Base-by-base conservation (phyloP, 257 asterid species). In the Nemophila menziesii region DNA sequence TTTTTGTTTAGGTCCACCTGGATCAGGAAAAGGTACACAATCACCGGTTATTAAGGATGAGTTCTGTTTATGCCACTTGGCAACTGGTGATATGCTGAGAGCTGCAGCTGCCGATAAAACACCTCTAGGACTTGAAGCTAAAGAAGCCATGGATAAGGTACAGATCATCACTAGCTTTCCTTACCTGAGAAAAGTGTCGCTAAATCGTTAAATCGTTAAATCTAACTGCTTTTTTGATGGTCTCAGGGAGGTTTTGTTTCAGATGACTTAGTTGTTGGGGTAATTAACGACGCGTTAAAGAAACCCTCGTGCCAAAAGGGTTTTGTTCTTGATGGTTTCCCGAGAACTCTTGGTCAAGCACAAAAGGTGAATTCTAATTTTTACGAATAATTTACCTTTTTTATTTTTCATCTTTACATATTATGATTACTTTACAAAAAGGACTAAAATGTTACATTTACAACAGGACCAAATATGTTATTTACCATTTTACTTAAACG, bases 241-340 rank as follows among this genome's bases (percentile, higher is more conserved):
- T 60, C 49, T 43, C 66, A n/a, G 95, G 97, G 97, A 46, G 92
- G 75, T 56, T 93, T 87, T 55, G 97, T 87, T 59, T 80, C 95
- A 23, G 97, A 87, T 71, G 97, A 83, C 54, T 60, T 87, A 62
- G 97, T 87, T 51, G 80, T 87, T 54, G 97, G 93, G 29, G 75
- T 87, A 45, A 87, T 83, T 48, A 92, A 87, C 42, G 97, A 87
- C 17, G 95, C 97, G 20, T 33, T 87, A 70, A 80, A 80, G 72
- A 87, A 71, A 66, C 92, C 97, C 33, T 87, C 93, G 11, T 87
- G 95, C 49, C 83, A 69, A 65, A 87, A 83, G 48, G 98, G 98
- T 20, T 89, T 89, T 55, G 84, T 89, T 65, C 98, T 89, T 63
- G 98, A 89, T 68, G 98, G 98, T 36, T 84, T 89, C 56, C 98